These are phyloP conservation scores for Sporothrix curviconia DNA, from an alignment of 2,329 filamentous ascomycete species.

Conservation along the genomic window DNA sequence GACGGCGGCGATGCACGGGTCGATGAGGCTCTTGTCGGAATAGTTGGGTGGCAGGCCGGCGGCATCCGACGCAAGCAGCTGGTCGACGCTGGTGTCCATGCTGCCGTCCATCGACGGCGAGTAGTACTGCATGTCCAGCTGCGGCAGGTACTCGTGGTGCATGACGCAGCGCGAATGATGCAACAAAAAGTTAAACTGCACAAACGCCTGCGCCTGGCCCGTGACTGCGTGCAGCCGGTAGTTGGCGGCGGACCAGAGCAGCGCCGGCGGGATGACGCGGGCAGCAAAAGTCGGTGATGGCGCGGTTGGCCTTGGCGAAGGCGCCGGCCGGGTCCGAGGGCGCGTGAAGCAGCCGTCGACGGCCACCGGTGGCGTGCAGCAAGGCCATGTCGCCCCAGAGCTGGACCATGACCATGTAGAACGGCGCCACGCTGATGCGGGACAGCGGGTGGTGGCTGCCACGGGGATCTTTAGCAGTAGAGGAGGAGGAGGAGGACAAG, in stretches of 20 bases:
- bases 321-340: background rate
- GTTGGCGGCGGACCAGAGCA: background rate
- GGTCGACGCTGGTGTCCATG: background rate
- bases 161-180: conserved; percentile 6
- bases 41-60: background rate
- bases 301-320: background rate
- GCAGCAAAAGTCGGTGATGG: background rate
- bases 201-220: background rate
- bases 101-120: background rate
- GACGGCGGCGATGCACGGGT: background rate
- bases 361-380: conserved; percentile 5
- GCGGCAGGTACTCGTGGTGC: conserved; percentile 14
- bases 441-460: too few species aligned
- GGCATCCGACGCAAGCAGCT: background rate
- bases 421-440: background rate
- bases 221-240: background rate
- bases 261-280: background rate
- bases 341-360: background rate
- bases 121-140: conserved; percentile 13
- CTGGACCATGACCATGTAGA: background rate
- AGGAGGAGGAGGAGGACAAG: too few species aligned
- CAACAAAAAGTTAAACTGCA: conserved; percentile 10
- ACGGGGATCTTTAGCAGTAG: too few species aligned
- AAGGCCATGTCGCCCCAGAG: conserved; percentile 10
- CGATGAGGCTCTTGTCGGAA: background rate